Evolutionary conservation across 495 filamentous ascomycete species (phyloP), one percentile per base, ranked within the genome.

Genomic region (Xylaria curta): DNA sequence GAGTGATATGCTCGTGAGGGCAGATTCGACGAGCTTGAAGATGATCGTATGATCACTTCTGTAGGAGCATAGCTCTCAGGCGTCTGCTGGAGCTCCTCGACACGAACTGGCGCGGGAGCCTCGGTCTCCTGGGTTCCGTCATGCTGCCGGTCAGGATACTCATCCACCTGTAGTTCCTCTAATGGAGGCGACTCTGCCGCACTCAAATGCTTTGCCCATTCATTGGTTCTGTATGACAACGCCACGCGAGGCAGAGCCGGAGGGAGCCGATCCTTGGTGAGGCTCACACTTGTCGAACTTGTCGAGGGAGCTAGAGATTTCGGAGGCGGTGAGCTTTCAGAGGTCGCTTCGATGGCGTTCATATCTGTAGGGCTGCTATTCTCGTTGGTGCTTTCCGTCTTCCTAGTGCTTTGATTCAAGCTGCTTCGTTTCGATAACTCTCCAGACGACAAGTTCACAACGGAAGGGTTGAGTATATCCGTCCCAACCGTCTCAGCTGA

Each of bases 161-260:
- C 82, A 40, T 83, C 77, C 8, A 84, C 58, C 38, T 85, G 80
- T 12, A 92, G 78, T 1, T 86, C 84, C 17, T 95, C 92, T 6
- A 89, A 75, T n/a, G 92, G 90, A 31, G 94, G 94, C 4, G 80
- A 82, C 21, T 97, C 95, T 5, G 95, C 95, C 53, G 86, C 81
- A 38, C 90, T 88, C 24, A 97, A 82, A 80, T 97, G 94, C 76
- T 97, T 97, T 0, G 95, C 94, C 95, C 95, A 98, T 82, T 98
- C 95, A 74, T 97, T 97, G 6, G 94, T 98, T 59, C 95, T 89
- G 75, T 96, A 98, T 0, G 91, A 92, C 76, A 92, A 84, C 0
- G 94, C 89, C 13, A 97, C 85, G 66, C 85, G 91, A 1, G 95
- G 95, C n/a, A 90, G 62, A 24, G 83, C 84, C 3, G 80, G 74